A percentile compares a stretch with the other conserved stretches of the same genome.
Evolutionary conservation across 2,329 filamentous ascomycete genomes (phyloP).

Genomic region (Monilinia fructicola): DNA sequence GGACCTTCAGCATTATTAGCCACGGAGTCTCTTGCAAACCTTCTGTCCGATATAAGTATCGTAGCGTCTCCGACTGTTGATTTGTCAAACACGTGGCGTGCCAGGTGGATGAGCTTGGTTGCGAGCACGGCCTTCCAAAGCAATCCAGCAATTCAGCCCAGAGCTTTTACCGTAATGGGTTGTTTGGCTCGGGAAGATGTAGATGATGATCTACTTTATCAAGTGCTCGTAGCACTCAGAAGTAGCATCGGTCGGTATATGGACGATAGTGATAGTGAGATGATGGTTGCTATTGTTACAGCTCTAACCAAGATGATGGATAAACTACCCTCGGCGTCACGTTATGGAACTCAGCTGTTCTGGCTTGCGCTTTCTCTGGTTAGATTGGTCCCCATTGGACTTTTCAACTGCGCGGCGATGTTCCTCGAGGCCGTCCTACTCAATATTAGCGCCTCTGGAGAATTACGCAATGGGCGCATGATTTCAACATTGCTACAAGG

Average conservation of each 20-base stretch:
- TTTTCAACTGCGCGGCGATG: slow-evolving; percentile 65
- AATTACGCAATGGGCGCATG: slow-evolving; percentile 60
- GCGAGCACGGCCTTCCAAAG: slow-evolving; percentile 72
- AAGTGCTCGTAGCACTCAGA: slow-evolving; percentile 66
- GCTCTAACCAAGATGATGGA: slow-evolving; percentile 70
- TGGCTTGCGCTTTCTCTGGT: slow-evolving; percentile 68
- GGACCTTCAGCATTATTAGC: slow-evolving; percentile 43
- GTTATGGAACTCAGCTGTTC: slow-evolving; percentile 68
- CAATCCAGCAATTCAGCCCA: slow-evolving; percentile 68
- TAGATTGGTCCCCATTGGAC: slow-evolving; percentile 58
- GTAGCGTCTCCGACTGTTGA: slow-evolving; percentile 64
- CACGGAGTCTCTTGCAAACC: slow-evolving; percentile 60
- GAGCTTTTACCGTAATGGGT: slow-evolving; percentile 70
- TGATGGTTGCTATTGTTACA: slow-evolving; percentile 67
- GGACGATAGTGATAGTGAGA: slow-evolving; percentile 63
- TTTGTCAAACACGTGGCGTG: slow-evolving; percentile 66
- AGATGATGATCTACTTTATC: slow-evolving; percentile 69
- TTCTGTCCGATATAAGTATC: slow-evolving; percentile 63
- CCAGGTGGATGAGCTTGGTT: slow-evolving; percentile 71
- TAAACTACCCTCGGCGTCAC: slow-evolving; percentile 64
- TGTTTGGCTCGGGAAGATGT: slow-evolving; percentile 70
- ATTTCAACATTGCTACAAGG: slow-evolving; percentile 61
- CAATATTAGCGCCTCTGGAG: slow-evolving; percentile 62
- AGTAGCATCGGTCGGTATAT: slow-evolving; percentile 64
- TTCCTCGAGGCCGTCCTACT: slow-evolving; percentile 64